Base-by-base conservation (phyloP, 2,329 filamentous ascomycete species). In the Neophaeococcomyces mojaviensis region DNA sequence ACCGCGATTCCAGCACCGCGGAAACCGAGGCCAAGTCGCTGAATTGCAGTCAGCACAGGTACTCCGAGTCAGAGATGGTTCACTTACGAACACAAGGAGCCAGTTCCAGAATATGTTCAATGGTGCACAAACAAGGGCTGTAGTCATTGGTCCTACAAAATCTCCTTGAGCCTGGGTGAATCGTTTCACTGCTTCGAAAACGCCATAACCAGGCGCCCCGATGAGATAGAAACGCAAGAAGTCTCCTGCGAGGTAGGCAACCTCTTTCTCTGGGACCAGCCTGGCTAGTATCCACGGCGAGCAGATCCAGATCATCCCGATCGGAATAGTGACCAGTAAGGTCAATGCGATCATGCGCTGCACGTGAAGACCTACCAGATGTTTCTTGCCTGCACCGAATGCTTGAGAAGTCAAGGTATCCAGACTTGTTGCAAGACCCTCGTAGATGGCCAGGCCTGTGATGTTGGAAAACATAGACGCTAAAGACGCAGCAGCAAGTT, bases 371-470 rank as follows among this genome's bases (percentile, higher is more conserved):
- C 84, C 87, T 49, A 94, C 87, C 3, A 94, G 77, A 50, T 86
- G 82, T 58, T 83, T 88, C 59, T 83, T 84, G 0, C 87, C 86
- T 1, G 84, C 88, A 3, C 88, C 88, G 58, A 88, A 94, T 1
- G 88, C 88, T 64, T 94, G 87, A 1, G 87, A 78, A 62, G 87
- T 92, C 2, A 94, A 76, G 0, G 88, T 94, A 64, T 94, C 88
- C n/a, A 94, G 72, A 50, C 81, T 84, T 4, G 87, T 94, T 0
- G 86, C 82, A 8, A 94, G 72, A 18, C 87, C 83, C 59, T 86
- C 81, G 57, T 84, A 79, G n/a, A 82, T 75, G 0, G 81, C 81
- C 51, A 82, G 77, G 50, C 81, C 84, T 16, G 75, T 82, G 54
- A 86, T 85, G 52, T 80, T 84, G 30, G 79, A 78, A 2, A 82